Evolutionary conservation across 1,139 yeast genomes (phyloP), one percentile per base, ranked within the genome.

Genomic region (Geotrichum citri-aurantii): DNA sequence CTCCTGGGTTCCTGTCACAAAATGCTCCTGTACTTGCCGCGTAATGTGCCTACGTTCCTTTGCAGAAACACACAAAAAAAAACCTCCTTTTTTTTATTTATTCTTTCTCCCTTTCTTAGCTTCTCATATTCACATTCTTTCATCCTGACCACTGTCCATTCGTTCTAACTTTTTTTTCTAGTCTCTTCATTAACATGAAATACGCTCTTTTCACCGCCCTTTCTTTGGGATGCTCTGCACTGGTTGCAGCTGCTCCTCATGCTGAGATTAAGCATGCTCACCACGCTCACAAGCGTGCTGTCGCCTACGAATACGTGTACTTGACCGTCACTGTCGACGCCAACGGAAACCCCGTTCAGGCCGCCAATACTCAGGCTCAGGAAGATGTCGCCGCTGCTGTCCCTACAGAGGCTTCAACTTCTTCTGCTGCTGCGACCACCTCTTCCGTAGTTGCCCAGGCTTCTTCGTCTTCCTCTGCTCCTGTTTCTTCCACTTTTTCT

Each of bases 271-370:
- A 52, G 50, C 83, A 80, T 71, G 77, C 73, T 66, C 95, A 87
- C 75, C 88, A 85, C 73, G 82, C 80, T 66, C 86, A 84, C 73
- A 72, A 72, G 68, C 74, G 77, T 60, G 77, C 88, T 55, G 82
- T 86, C 65, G 95, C 88, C 62, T 83, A 88, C 67, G 90, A 88
- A 73, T 85, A 86, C 73, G 92, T 88, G 63, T 88, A 88, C 73
- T 85, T 84, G 68, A 85, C 92, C 49, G 83, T 85, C 63, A 80
- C 86, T 60, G 96, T 90, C 61, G 85, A 88, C 72, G 82, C 79
- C 63, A 70, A 80, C 54, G 95, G 96, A 63, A 70, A 78, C 64
- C 76, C 84, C 58, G 70, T 75, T 62, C 66, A 67, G 52, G 67
- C 61, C 42, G 60, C 60, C 49, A 61, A 61, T 49, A 56, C 64